Conservation (phyloP, 108 stramenopile species). For the Halocafeteria seosinensis region DNA sequence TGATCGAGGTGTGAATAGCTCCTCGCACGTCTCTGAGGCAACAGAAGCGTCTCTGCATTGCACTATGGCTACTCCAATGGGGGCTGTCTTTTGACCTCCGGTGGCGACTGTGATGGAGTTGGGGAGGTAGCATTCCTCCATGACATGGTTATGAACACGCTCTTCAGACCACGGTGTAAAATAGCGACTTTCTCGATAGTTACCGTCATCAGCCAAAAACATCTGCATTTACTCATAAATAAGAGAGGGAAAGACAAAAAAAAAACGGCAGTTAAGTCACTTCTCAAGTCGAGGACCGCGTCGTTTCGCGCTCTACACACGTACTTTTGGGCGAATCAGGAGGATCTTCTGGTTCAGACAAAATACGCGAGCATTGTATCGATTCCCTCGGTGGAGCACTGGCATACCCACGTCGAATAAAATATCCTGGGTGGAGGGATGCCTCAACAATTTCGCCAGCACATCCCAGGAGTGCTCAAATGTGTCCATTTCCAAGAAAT, state of each 20-base stretch:
- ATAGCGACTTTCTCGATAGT: slow-evolving; percentile 82
- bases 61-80: slow-evolving; percentile 51
- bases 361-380: slow-evolving; percentile 86
- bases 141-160: background rate
- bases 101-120: slow-evolving; percentile 27
- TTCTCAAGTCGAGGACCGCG: background rate
- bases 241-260: slow-evolving; percentile 3
- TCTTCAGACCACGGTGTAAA: slow-evolving; percentile 59
- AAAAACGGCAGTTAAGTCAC: background rate
- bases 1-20: slow-evolving; percentile 74
- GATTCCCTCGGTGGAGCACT: slow-evolving; percentile 50
- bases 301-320: background rate
- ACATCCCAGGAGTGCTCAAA: slow-evolving; percentile 79
- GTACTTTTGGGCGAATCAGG: slow-evolving; percentile 62
- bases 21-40: slow-evolving; percentile 89
- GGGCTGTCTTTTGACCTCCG: slow-evolving; percentile 30
- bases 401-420: slow-evolving; percentile 93
- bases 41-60: slow-evolving; percentile 49
- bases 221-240: no score
- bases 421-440: slow-evolving; percentile 57
- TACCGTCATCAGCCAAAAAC: slow-evolving; percentile 79
- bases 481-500: slow-evolving; percentile 84
- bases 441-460: slow-evolving; percentile 46
- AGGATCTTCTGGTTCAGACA: slow-evolving; percentile 53
- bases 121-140: slow-evolving; percentile 32